Base-by-base conservation (phyloP, 164 flowering plant genomes). In the Paratinospora sagittata region DNA sequence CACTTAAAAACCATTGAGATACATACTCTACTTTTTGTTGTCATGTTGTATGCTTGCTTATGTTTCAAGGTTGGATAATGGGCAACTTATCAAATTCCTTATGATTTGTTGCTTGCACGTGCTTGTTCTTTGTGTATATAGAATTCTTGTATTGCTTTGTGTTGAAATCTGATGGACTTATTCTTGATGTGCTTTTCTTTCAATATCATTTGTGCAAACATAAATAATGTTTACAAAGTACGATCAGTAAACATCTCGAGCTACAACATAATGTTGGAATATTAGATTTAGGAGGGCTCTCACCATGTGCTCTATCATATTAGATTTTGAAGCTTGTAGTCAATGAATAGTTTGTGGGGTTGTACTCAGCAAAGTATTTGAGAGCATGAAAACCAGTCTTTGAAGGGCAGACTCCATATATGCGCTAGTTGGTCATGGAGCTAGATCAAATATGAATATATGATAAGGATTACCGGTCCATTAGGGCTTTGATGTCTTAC, bases 11-110 rank as follows among this genome's bases (percentile, higher is more conserved):
- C 69, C 70, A 65, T 64, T 77, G 73, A 64, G 61, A 63, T 67
- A 62, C 33, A 52, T 66, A 72, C 70, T 55, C 67, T 11, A 19
- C 61, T 41, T 37, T 45, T 26, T 36, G 45, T 36, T 30, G 19
- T 67, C 60, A 62, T 73, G 17, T 69, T 65, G 58, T 67, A 55
- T 70, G 76, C 65, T 72, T 75, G 74, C 62, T 47, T 78, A 66
- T 52, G 33, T 37, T 65, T 30, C 27, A 43, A 36, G 72, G 71
- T 43, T 60, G 64, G 34, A 61, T 55, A 5, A n/a, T 55, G 17
- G 24, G 24, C 24, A 55, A 55, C 24, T n/a, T 21, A 55, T 55
- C 61, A 55, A 55, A 55, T 21, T n/a, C 24, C 61, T 55, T 55
- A 19, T 55, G 8, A 6, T 55, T 55, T 55, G 24, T 19, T 19